These are phyloP conservation scores for Fraxinus sp. DNA, from an alignment of 305 asterid species.

Conservation along the genomic window DNA sequence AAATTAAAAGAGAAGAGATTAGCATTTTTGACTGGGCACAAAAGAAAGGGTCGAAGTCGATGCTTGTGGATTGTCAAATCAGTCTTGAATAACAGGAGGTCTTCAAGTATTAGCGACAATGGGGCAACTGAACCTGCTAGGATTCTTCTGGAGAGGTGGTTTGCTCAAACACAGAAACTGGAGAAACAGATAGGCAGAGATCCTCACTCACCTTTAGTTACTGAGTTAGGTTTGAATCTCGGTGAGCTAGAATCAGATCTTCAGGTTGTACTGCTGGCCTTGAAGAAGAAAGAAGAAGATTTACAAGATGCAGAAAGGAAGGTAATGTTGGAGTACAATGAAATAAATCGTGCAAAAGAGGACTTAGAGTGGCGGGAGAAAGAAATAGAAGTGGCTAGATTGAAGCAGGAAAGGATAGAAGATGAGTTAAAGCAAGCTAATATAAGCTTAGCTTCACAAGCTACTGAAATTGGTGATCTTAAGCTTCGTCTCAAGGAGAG, in stretches of 20 bases:
- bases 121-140: constrained; percentile 69
- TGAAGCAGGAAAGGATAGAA: constrained; percentile 60
- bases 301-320: constrained; percentile 68
- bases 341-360: constrained; percentile 47
- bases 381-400: constrained; percentile 48
- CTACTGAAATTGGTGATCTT: constrained; percentile 56
- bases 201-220: constrained; percentile 46
- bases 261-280: constrained; percentile 56
- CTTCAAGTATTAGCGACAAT: constrained; percentile 50
- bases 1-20: constrained; percentile 45
- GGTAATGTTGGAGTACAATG: constrained; percentile 45
- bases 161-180: constrained; percentile 70
- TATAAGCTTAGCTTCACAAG: constrained; percentile 60
- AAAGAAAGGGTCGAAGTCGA: constrained; percentile 22
- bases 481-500: constrained; percentile 52
- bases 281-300: constrained; percentile 80
- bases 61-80: constrained; percentile 48
- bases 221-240: constrained; percentile 54
- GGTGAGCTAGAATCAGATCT: constrained; percentile 63
- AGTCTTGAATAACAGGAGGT: constrained; percentile 50
- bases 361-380: constrained; percentile 55
- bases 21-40: constrained; percentile 28
- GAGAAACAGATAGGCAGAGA: constrained; percentile 72
- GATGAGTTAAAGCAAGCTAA: constrained; percentile 64
- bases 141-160: constrained; percentile 74